Conservation (phyloP, 768 basidiomycete species). For the Collybia sordida region DNA sequence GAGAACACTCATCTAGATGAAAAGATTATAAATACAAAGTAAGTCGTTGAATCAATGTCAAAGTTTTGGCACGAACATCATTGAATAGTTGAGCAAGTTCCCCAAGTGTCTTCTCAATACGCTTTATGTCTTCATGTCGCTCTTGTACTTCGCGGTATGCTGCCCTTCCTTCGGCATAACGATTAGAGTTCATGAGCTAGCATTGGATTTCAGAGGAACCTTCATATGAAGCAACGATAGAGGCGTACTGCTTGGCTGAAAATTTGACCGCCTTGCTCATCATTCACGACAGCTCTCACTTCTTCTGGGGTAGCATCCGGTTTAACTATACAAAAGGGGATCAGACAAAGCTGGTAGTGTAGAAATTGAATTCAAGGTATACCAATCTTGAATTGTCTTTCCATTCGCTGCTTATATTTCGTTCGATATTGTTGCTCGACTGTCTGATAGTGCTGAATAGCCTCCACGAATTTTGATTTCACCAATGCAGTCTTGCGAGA, state of each 20-base stretch:
- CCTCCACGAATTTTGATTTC: conserved; percentile 80
- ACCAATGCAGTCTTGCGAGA: conserved; percentile 52
- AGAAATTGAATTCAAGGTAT: conserved; percentile 15
- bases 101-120: conserved; percentile 89
- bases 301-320: conserved; percentile 92
- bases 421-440: conserved; percentile 80
- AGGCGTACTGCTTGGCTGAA: conserved; percentile 83
- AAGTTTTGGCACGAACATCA: conserved; percentile 58
- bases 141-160: conserved; percentile 98
- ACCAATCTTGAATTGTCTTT: conserved; percentile 89
- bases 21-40: too few relatives aligned
- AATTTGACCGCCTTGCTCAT: conserved; percentile 79
- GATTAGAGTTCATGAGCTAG: conserved; percentile 85
- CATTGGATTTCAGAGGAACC: conserved; percentile 8
- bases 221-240: neutral
- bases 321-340: conserved; percentile 58
- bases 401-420: conserved; percentile 79
- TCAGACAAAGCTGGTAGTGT: neutral
- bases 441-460: conserved; percentile 81
- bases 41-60: neutral
- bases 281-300: conserved; percentile 81
- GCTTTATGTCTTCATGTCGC: conserved; percentile 93
- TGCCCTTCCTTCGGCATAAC: conserved; percentile 85
- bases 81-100: conserved; percentile 96
- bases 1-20: conserved; percentile 81